A percentile compares a stretch with the other conserved stretches of the same genome.
Conservation (phyloP, 2,329 filamentous ascomycete species). For the Ascocoryne sarcoides region DNA sequence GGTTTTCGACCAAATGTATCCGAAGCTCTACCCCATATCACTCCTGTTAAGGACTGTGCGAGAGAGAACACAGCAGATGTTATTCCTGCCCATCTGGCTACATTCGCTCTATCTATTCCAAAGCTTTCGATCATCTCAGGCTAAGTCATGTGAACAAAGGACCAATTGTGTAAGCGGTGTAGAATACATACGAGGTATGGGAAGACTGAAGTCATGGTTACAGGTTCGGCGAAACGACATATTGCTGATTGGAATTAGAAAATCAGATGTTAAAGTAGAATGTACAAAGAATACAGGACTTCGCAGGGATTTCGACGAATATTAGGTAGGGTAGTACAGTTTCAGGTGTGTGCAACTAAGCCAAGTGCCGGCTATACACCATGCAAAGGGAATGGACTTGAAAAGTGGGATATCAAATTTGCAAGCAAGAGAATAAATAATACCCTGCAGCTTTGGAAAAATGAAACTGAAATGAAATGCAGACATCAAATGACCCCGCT, state of each 20-base stretch:
- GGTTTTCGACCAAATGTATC: slow-evolving; percentile 78
- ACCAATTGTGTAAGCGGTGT: neutral
- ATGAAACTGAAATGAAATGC: too few species aligned
- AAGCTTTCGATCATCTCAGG: slow-evolving; percentile 82
- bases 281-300: too few species aligned
- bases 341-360: too few species aligned
- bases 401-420: too few species aligned
- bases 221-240: slow-evolving; percentile 69
- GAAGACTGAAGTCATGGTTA: slow-evolving; percentile 48
- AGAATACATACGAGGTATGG: slow-evolving; percentile 33
- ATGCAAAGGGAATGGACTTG: too few species aligned
- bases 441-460: too few species aligned
- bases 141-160: slow-evolving; percentile 31
- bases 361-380: too few species aligned
- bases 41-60: slow-evolving; percentile 61
- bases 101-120: slow-evolving; percentile 58
- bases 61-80: slow-evolving; percentile 66
- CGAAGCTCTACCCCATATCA: slow-evolving; percentile 68
- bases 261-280: too few species aligned
- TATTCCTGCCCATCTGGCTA: slow-evolving; percentile 74
- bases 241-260: slow-evolving; percentile 45
- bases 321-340: too few species aligned
- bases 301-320: too few species aligned
- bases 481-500: too few species aligned
- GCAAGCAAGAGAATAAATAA: too few species aligned